Conservation (phyloP, 805 yeast genomes). For the Ogataea salicorniae region DNA sequence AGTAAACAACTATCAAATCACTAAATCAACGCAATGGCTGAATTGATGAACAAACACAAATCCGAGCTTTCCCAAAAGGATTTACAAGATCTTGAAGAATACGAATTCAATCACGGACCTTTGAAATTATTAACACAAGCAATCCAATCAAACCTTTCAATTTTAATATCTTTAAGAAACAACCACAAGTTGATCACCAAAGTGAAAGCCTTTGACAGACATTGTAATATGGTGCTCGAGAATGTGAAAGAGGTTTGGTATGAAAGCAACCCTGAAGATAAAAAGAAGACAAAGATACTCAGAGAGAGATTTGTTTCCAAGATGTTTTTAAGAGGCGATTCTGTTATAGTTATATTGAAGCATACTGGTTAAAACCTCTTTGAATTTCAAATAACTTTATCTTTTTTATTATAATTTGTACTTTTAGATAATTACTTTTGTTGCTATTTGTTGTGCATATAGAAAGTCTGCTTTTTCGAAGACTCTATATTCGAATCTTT, state of each 20-base stretch:
- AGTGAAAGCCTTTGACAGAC: slow-evolving; percentile 93
- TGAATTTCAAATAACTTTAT: too few species aligned
- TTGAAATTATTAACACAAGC: slow-evolving; percentile 83
- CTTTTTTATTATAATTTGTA: too few species aligned
- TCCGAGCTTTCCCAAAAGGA: slow-evolving; percentile 78
- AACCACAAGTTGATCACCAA: slow-evolving; percentile 88
- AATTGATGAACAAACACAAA: slow-evolving; percentile 66
- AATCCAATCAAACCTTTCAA: slow-evolving; percentile 65
- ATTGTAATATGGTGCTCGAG: slow-evolving; percentile 87
- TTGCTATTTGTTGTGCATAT: too few species aligned
- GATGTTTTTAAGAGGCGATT: slow-evolving; percentile 91
- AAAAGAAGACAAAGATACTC: slow-evolving; percentile 35
- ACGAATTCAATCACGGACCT: slow-evolving; percentile 88
- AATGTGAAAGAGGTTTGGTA: slow-evolving; percentile 79
- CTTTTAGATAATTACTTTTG: too few species aligned
- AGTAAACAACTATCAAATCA: too few species aligned
- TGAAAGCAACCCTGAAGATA: slow-evolving; percentile 53
- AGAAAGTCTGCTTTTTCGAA: too few species aligned
- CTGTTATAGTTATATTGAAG: slow-evolving; percentile 73
- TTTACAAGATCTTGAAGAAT: slow-evolving; percentile 77
- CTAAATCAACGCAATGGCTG: slow-evolving; percentile 37
- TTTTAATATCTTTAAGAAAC: slow-evolving; percentile 84
- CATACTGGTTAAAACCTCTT: slow-evolving; percentile 6
- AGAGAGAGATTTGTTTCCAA: slow-evolving; percentile 81
- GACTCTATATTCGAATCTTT: too few species aligned